Base-by-base conservation (phyloP, 2,329 filamentous ascomycete species). In the Penicillium sp. region DNA sequence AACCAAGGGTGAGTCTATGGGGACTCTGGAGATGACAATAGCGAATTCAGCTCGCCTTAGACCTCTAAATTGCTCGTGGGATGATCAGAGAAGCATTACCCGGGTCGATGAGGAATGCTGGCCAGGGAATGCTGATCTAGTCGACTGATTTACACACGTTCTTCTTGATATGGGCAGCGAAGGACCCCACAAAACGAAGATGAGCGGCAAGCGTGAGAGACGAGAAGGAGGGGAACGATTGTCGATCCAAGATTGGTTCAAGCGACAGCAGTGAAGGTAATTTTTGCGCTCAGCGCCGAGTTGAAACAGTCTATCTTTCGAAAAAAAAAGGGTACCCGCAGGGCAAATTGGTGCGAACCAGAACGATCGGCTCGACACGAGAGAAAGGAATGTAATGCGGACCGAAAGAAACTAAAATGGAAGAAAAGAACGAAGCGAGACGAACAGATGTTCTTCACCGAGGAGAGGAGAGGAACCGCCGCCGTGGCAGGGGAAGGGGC, bases 51-150 rank as follows among this genome's bases (percentile, higher is more conserved):
- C 38, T 43, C 28, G 11, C 32, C 40, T 44, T 32, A 37, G 36
- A 51, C 50, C 33, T 50, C 27, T 33, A 29, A 43, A 46, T 55
- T 48, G 37, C 43, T 38, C 36, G 33, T 35, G 42, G 25, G 39
- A 18, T 18, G 39, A 24, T 13, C 35, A 24, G 26, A 48, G 26
- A 48, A 48, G 53, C 53, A 51, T 55, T 51, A 48, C 53, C 53
- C 41, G 46, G 18, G 53, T 51, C 42, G 28, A 29, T 36, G 9
- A 39, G 49, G 53, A 55, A 55, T 55, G 53, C 33, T 53, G 26
- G 47, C 48, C 51, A 55, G 51, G 53, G 48, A 49, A 45, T 32
- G 36, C 3, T n/a, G 37, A 40, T 36, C 29, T 24, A 18, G 24
- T 28, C 18, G 41, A 28, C 33, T 39, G 43, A 36, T 32, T 9